phyloP scores from a whole-genome alignment of 805 yeast species.

The Wickerhamomyces sydowiorum region DNA sequence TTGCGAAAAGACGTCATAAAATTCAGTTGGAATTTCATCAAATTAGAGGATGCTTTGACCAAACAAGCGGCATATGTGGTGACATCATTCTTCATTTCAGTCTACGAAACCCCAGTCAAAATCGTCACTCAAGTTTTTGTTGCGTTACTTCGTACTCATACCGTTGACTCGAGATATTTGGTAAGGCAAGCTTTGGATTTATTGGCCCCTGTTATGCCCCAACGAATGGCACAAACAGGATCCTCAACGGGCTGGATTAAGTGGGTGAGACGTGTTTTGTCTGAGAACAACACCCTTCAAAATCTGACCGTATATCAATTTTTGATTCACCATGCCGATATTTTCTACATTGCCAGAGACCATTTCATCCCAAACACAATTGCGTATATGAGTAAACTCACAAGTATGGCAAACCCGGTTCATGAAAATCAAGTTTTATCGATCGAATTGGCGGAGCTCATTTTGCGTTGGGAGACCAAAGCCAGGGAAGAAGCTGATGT shows the following conservation, averaged over 20 bases:
- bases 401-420: conserved; percentile 70
- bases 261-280: conserved; percentile 88
- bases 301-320: conserved; percentile 86
- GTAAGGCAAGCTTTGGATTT: conserved; percentile 85
- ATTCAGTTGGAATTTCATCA: conserved; percentile 91
- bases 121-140: conserved; percentile 90
- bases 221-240: conserved; percentile 51
- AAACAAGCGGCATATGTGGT: conserved; percentile 92
- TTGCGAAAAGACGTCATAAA: conserved; percentile 80
- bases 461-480: conserved; percentile 77
- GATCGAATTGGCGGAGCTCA: conserved; percentile 81
- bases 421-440: conserved; percentile 81
- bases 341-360: conserved; percentile 82
- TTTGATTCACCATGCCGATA: conserved; percentile 76
- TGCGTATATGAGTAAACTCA: conserved; percentile 86
- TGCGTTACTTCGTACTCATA: conserved; percentile 79
- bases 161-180: conserved; percentile 74
- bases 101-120: conserved; percentile 83
- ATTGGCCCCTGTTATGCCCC: conserved; percentile 80
- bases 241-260: conserved; percentile 68
- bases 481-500: conserved; percentile 25
- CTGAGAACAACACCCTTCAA: conserved; percentile 85
- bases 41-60: conserved; percentile 79
- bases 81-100: conserved; percentile 78
- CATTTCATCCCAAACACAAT: conserved; percentile 85